Conservation (phyloP, 495 filamentous ascomycete species). For the Aspergillus indologenus region DNA sequence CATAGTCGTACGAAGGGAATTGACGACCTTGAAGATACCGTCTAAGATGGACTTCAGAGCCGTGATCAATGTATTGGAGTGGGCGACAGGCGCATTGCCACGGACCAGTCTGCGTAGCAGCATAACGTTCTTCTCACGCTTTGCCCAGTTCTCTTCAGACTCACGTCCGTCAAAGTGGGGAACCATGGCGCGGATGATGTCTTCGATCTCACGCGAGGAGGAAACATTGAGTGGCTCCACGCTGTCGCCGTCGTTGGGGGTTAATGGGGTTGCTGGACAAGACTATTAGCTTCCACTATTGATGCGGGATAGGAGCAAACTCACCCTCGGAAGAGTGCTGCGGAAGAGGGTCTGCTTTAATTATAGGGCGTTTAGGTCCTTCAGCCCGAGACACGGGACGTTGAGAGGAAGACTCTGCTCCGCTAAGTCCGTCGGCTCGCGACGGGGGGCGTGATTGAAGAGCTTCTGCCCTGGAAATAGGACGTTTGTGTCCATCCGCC, state of each 20-base stretch:
- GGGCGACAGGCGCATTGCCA: constrained; percentile 82
- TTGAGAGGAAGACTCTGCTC: constrained; percentile 1
- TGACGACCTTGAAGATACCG: constrained; percentile 83
- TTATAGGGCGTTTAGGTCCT: neutral
- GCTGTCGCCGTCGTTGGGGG: constrained; percentile 47
- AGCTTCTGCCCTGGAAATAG: neutral
- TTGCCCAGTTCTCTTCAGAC: constrained; percentile 84
- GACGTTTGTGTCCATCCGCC: neutral
- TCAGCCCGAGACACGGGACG: constrained; percentile 43
- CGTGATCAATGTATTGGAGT: constrained; percentile 61
- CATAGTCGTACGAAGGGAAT: constrained; percentile 83
- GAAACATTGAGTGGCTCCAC: constrained; percentile 80
- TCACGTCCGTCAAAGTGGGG: constrained; percentile 84
- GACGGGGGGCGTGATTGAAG: neutral
- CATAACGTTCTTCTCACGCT: constrained; percentile 72
- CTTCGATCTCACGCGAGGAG: constrained; percentile 78
- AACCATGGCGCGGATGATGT: constrained; percentile 76
- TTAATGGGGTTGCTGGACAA: neutral
- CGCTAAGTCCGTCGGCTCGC: neutral
- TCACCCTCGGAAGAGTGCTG: neutral
- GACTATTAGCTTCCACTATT: too few relatives aligned
- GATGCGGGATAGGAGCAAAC: too few relatives aligned
- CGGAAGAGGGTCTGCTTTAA: neutral
- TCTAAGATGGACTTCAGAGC: constrained; percentile 74
- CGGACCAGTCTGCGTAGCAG: constrained; percentile 73